These are phyloP conservation scores for Cyberlindnera xylosilytica DNA, from an alignment of 805 yeast species.

Conservation along the genomic window DNA sequence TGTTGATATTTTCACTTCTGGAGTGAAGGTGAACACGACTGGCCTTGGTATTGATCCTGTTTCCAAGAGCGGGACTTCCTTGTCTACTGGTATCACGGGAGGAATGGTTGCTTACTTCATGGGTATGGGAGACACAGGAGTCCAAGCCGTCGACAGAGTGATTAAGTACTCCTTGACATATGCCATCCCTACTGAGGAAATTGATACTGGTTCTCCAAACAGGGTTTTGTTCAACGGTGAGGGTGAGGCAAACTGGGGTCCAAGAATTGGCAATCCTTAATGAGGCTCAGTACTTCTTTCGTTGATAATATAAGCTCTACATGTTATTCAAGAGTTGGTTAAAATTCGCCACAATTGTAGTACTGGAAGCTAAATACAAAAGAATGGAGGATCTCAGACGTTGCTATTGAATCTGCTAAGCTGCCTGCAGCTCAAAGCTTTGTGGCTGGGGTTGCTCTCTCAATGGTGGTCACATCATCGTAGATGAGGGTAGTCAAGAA, in stretches of 20 bases:
- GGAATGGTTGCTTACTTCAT: constrained; percentile 44
- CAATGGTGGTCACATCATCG: constrained; percentile 61
- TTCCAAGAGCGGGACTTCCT: constrained; percentile 46
- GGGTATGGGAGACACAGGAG: constrained; percentile 37
- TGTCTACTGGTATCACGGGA: constrained; percentile 44
- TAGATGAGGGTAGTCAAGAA: constrained; percentile 75
- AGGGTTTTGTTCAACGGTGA: constrained; percentile 43
- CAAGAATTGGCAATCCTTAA: constrained; percentile 5
- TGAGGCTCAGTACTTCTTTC: not conserved
- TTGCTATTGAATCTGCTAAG: too few species aligned
- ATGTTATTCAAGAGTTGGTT: too few species aligned
- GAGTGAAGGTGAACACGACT: constrained; percentile 42
- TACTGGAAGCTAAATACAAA: not conserved
- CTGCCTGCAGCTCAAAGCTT: constrained; percentile 19
- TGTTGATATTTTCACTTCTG: constrained; percentile 50
- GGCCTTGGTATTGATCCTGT: constrained; percentile 31
- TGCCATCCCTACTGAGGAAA: constrained; percentile 44
- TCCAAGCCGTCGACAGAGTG: constrained; percentile 37
- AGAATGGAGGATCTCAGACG: too few species aligned
- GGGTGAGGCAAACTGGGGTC: constrained; percentile 27
- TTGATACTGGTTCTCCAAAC: constrained; percentile 60
- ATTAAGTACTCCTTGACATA: constrained; percentile 44
- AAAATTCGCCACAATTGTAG: too few species aligned
- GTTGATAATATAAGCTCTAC: too few species aligned
- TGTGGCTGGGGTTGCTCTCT: constrained; percentile 21